Percentiles rank a stretch among this genome's conserved stretches.
Conservation (phyloP, 108 stramenopile genomes). For the Skeletonema costatum region DNA sequence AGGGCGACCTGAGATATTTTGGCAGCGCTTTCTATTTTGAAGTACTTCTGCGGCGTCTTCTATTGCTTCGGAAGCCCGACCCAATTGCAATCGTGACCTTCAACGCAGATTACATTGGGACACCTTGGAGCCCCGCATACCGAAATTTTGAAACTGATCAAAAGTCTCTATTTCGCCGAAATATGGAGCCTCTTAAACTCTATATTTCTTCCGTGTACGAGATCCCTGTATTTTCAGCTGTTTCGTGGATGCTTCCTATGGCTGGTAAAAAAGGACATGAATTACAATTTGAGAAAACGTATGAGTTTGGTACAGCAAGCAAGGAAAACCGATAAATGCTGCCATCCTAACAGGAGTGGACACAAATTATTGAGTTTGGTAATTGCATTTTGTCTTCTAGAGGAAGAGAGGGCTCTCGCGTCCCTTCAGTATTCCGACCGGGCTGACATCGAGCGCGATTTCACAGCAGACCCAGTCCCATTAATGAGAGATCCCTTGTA, state of each 20-base stretch:
- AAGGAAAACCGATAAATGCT: slow-evolving; percentile 38
- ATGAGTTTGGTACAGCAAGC: slow-evolving; percentile 17
- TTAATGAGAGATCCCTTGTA: slow-evolving; percentile 37
- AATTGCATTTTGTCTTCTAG: slow-evolving; percentile 28
- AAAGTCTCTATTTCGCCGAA: slow-evolving; percentile 18
- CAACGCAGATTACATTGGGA: slow-evolving; percentile 38
- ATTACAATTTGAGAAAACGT: slow-evolving; percentile 12
- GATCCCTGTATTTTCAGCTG: slow-evolving; percentile 33
- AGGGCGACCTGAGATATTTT: slow-evolving; percentile 4
- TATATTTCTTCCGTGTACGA: slow-evolving; percentile 40
- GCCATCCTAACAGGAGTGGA: slow-evolving; percentile 19
- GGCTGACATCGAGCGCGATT: slow-evolving; percentile 31
- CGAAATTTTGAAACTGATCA: not conserved
- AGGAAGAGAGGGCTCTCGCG: slow-evolving; percentile 32
- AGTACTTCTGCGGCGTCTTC: slow-evolving; percentile 25
- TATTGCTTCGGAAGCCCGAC: slow-evolving; percentile 39
- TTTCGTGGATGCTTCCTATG: slow-evolving; percentile 43
- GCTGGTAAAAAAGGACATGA: slow-evolving; percentile 29
- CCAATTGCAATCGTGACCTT: slow-evolving; percentile 38
- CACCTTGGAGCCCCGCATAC: slow-evolving; percentile 5
- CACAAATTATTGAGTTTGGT: slow-evolving; percentile 30
- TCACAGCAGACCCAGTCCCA: slow-evolving; percentile 11
- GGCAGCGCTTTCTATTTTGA: slow-evolving; percentile 19
- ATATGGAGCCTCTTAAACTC: slow-evolving; percentile 30
- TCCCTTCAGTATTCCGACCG: not conserved